Conservation (phyloP, 805 yeast species). For the Wickerhamiella sergipiensis region DNA sequence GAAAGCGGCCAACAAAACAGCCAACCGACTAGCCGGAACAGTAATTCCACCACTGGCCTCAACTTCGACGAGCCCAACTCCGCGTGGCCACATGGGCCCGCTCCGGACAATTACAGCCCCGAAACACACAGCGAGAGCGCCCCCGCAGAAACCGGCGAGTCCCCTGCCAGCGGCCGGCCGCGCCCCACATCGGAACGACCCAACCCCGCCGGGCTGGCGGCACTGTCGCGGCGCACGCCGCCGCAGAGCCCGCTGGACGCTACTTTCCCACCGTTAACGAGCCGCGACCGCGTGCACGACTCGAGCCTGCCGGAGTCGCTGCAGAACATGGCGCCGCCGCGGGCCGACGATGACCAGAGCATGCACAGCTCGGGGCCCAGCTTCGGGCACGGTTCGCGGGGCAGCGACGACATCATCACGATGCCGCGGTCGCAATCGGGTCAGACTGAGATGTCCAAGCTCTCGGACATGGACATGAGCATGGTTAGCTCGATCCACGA, state of each 20-base stretch:
- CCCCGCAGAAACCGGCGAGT: too few species aligned
- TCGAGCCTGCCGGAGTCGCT: not conserved
- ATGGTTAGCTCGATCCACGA: not conserved
- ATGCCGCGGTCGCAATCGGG: not conserved
- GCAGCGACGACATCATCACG: not conserved
- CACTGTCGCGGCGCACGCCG: not conserved
- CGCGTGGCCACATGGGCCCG: too few species aligned
- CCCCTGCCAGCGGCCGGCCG: not conserved
- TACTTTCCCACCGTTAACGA: not conserved
- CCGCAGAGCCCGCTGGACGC: not conserved
- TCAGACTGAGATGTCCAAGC: not conserved
- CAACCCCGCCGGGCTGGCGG: not conserved
- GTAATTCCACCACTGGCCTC: not conserved
- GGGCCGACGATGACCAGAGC: not conserved
- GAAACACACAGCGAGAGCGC: too few species aligned
- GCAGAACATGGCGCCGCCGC: not conserved
- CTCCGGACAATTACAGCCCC: too few species aligned
- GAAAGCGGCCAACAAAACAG: too few species aligned
- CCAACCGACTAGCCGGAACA: too few species aligned
- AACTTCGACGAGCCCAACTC: not conserved
- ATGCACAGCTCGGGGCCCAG: not conserved
- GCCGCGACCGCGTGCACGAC: not conserved
- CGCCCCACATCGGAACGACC: not conserved
- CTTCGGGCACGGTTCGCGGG: too few species aligned
- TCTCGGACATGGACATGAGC: not conserved